Base-by-base conservation (phyloP, 345 rosid species). In the Hypericum androsaemum region DNA sequence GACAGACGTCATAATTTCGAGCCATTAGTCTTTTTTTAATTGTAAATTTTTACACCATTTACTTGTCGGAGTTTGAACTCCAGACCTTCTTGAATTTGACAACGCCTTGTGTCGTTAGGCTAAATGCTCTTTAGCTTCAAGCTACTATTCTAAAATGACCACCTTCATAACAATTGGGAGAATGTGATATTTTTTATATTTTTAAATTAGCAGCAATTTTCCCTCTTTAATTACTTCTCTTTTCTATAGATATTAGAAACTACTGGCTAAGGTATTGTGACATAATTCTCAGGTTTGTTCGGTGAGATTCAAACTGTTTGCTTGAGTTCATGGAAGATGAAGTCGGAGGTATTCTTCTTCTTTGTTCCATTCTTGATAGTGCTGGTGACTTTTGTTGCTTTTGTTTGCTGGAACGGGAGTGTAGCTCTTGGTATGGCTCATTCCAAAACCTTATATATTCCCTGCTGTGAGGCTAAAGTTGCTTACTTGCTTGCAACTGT, bases 391-490 rank as follows among this genome's bases (percentile, higher is more conserved):
- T 92, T 88, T 59, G 62, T 77, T 60, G 76, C 78, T 52, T 85
- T 92, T 66, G 70, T 92, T 46, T 39, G 51, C 41, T 88, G 97
- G 95, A 92, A 92, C 13, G 97, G 94, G 41, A 78, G 95, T 64
- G 70, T 92, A 57, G 98, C 88, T 65, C 90, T 92, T 15, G 97
- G 97, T 92, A 88, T 61, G 57, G 6, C 51, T 63, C 60, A 37
- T 47, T 50, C 39, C 37, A 38, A 40, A 40, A 28, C 38, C 38
- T 45, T 28, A 50, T 50, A 28, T 50, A 59, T 50, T 49, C 35
- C 56, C n/a, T 37, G 4, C 49, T 47, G 11, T 37, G 42, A 7
- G 49, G 7, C 56, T 42, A 22, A 4, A 22, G 51, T 63, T 69
- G 59, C 66, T 77, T 41, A 58, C 61, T 52, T 38, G 43, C 58